A percentile compares a stretch with the other conserved stretches of the same genome.
These are phyloP conservation scores for Coemansia sp. DNA, from an alignment of 192 early-diverging fungal species.

Conservation along the genomic window DNA sequence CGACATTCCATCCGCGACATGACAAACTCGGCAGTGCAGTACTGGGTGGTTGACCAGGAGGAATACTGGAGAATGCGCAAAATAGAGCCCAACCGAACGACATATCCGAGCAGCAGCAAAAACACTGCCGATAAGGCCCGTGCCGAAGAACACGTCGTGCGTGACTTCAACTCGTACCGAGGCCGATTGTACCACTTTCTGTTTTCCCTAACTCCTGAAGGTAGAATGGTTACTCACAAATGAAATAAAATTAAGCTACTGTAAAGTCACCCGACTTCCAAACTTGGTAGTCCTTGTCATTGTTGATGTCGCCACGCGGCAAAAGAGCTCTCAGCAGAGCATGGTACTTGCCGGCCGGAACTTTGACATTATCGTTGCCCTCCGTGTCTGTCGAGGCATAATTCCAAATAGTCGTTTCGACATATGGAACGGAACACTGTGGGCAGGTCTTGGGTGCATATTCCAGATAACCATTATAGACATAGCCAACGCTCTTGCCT, in stretches of 20 bases:
- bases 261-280: constrained; percentile 41
- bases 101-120: neutral
- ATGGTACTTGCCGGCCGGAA: constrained; percentile 39
- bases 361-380: neutral
- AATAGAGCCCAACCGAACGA: constrained; percentile 7
- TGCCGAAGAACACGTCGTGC: constrained; percentile 26
- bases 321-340: constrained; percentile 27
- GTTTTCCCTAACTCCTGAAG: constrained; percentile 33
- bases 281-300: constrained; percentile 31
- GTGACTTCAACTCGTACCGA: constrained; percentile 32
- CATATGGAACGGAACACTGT: neutral
- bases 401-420: neutral
- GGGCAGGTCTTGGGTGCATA: constrained; percentile 22
- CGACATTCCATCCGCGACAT: constrained; percentile 46
- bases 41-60: constrained; percentile 53
- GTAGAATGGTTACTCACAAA: constrained; percentile 15
- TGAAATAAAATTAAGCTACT: constrained; percentile 14
- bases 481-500: constrained; percentile 23
- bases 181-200: constrained; percentile 44
- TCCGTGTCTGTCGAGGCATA: constrained; percentile 24
- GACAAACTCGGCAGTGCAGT: constrained; percentile 37
- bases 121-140: constrained; percentile 3
- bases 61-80: constrained; percentile 42
- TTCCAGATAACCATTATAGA: constrained; percentile 20
- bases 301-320: constrained; percentile 36